Conservation (phyloP, 2,329 filamentous ascomycete genomes). For the Grosmannia penicillata region DNA sequence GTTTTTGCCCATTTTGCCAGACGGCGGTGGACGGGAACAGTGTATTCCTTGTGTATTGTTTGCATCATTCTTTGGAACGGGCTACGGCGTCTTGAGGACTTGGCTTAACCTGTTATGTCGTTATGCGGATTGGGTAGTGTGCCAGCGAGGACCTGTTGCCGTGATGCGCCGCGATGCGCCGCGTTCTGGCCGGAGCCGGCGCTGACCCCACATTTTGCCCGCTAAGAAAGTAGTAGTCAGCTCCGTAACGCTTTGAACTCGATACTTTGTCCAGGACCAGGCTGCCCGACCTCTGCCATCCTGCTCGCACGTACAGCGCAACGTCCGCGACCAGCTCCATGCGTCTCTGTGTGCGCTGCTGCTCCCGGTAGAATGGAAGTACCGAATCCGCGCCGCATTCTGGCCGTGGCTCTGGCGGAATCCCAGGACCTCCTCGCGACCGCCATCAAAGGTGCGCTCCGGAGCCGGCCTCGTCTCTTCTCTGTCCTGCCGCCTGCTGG, state of each 20-base stretch:
- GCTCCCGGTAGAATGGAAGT: constrained; percentile 28
- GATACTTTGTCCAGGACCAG: too few relatives aligned
- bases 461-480: not conserved
- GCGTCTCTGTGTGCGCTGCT: too few relatives aligned
- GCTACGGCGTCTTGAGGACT: constrained; percentile 3
- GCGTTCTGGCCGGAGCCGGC: too few relatives aligned
- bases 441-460: constrained; percentile 40
- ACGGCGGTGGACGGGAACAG: not conserved
- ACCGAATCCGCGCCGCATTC: constrained; percentile 37
- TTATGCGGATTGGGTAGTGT: not conserved
- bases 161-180: too few relatives aligned
- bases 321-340: too few relatives aligned
- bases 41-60: not conserved
- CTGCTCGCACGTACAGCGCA: too few relatives aligned
- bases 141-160: too few relatives aligned
- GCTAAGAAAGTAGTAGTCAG: not conserved
- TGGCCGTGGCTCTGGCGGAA: constrained; percentile 38
- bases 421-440: constrained; percentile 30
- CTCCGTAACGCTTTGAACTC: not conserved
- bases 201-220: too few relatives aligned
- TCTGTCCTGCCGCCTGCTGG: not conserved
- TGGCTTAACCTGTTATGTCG: not conserved
- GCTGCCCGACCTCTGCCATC: too few relatives aligned
- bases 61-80: not conserved
- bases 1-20: not conserved